Evolutionary conservation across 202 grass and related monocot species (phyloP).

Genomic region (Schoenoplectus triqueter): DNA sequence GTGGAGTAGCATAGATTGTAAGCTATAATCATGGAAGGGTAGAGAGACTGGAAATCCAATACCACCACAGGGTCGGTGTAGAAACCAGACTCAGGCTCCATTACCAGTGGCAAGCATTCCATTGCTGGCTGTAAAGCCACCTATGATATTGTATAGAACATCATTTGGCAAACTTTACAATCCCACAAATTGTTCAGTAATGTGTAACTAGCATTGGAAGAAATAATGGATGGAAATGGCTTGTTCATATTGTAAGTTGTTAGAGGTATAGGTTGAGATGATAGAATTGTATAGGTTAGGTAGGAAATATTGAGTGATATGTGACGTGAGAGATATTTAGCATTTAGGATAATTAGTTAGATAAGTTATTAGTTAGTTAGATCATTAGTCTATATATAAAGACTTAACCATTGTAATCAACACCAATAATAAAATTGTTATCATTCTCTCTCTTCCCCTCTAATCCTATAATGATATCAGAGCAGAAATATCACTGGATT

Average conservation of each 20-base stretch:
- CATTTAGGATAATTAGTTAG: no score
- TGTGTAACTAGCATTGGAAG: conserved; percentile 6
- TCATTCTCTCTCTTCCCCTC: no score
- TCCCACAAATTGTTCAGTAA: not conserved
- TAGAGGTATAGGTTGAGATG: no score
- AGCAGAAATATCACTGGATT: no score
- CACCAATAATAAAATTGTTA: no score
- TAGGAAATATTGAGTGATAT: no score
- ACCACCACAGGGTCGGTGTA: conserved; percentile 94
- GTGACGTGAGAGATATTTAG: no score
- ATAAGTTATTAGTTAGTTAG: no score
- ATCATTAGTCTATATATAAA: no score
- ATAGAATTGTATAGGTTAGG: no score
- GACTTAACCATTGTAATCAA: no score
- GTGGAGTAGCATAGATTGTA: conserved; percentile 96
- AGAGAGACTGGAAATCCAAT: conserved; percentile 98
- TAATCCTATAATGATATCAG: no score
- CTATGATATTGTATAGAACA: conserved; percentile 48
- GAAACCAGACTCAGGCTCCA: conserved; percentile 97
- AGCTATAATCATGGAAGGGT: conserved; percentile 99
- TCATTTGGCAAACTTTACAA: conserved; percentile 3
- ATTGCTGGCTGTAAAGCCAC: conserved; percentile 97
- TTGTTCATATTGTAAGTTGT: not conserved
- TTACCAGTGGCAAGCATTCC: conserved; percentile 96
- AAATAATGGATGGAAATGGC: conserved; percentile 11